Base-by-base conservation (phyloP, 2,329 filamentous ascomycete species). In the Neofusicoccum sp. region DNA sequence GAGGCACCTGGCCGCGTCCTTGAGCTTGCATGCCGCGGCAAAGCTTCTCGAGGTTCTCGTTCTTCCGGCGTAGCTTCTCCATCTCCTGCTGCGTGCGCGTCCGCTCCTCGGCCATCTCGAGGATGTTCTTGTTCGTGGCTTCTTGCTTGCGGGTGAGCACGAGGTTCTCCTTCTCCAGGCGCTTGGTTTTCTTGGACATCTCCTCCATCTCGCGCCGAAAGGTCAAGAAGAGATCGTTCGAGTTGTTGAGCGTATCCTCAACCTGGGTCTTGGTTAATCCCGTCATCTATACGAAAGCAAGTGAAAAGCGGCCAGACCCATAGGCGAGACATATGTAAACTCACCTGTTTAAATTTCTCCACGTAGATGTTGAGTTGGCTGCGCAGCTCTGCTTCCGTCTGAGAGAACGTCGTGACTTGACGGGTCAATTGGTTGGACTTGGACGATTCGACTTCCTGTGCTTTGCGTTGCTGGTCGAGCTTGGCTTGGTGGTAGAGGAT, bases 161-260 rank as follows among this genome's bases (percentile, higher is more conserved):
- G 68, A 95, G 89, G 70, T 99, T 98, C 71, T 99, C 95, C 77
- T 96, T 96, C 75, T 99, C 95, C 58, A 99, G 81, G 28, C 92
- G 88, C 77, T 97, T 97, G 5, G 93, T 96, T 80, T 98, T 98
- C 80, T 97, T 97, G 0, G 93, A 96, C 93, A 98, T 98, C 71
- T 98, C 95, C 77, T 98, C 95, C 93, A 98, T 98, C 77, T 98
- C 95, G 79, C 96, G 97, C 59, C 93, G 86, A 78, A 98, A 98
- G 0, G 95, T 97, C 67, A 97, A 81, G 76, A 98, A 98, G 58
- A 98, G 81, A 73, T 98, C 95, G 79, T 98, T 98, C 76, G 91
- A 96, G 74, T 97, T 98, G 78, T 97, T 98, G 56, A 98, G 84
- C 38, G 93, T 98, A 77, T 98, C 95, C 84, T 98, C 93, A 73